A percentile compares a stretch with the other conserved stretches of the same genome.
Evolutionary conservation across 179 eudicot species (phyloP).

Genomic region (Amaranthus tricolor): DNA sequence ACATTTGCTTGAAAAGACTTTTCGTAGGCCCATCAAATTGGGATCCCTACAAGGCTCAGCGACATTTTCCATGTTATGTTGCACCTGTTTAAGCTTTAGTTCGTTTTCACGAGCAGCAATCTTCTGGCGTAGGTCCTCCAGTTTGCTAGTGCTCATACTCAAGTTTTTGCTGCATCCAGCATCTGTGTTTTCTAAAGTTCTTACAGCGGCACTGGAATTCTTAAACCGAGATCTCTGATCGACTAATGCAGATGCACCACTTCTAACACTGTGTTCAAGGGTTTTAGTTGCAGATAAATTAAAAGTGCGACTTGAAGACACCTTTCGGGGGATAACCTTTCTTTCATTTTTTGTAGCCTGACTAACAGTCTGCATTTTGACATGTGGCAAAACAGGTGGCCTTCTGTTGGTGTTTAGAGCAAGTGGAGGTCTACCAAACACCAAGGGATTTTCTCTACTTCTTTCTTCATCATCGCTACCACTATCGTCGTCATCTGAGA

Average conservation of each 20-base stretch:
- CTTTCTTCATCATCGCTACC: slow-evolving; percentile 59
- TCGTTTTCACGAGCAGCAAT: slow-evolving; percentile 63
- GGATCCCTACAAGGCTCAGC: slow-evolving; percentile 31
- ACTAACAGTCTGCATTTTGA: slow-evolving; percentile 26
- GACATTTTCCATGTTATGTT: slow-evolving; percentile 35
- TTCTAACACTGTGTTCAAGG: slow-evolving; percentile 35
- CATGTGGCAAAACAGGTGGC: slow-evolving; percentile 33
- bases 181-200: slow-evolving; percentile 31
- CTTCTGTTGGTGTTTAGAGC: slow-evolving; percentile 30
- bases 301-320: slow-evolving; percentile 36
- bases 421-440: slow-evolving; percentile 18
- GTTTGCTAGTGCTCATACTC: slow-evolving; percentile 40
- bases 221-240: slow-evolving; percentile 33
- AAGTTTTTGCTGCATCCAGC: slow-evolving; percentile 34
- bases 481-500: slow-evolving; percentile 74
- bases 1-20: slow-evolving; percentile 26
- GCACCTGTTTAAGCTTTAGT: slow-evolving; percentile 48
- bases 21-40: slow-evolving; percentile 22
- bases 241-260: slow-evolving; percentile 22
- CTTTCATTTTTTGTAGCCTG: slow-evolving; percentile 32
- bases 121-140: slow-evolving; percentile 66
- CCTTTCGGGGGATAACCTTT: slow-evolving; percentile 32
- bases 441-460: slow-evolving; percentile 20
- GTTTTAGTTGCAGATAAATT: slow-evolving; percentile 37
- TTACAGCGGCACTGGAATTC: slow-evolving; percentile 27